Evolutionary conservation across 768 basidiomycete genomes (phyloP).

Genomic region (Naganishia randhawae): DNA sequence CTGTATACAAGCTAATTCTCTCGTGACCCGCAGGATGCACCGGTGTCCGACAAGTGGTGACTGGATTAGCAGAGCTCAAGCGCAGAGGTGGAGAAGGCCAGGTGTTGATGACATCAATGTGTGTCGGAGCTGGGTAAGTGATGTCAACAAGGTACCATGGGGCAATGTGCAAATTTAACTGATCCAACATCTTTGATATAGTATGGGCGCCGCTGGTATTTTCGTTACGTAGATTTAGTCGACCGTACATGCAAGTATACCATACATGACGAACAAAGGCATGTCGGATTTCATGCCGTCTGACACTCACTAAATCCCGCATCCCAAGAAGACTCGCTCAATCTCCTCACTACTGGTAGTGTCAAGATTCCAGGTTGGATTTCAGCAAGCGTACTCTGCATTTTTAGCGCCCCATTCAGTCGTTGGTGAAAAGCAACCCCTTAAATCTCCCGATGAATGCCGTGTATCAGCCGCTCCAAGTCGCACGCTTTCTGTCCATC

Average conservation of each 20-base stretch:
- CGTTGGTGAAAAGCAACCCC: too few species aligned
- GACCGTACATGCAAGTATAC: not conserved
- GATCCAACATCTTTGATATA: constrained; percentile 46
- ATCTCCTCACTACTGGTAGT: too few species aligned
- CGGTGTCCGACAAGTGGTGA: constrained; percentile 78
- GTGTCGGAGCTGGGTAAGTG: constrained; percentile 55
- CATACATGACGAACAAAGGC: not conserved
- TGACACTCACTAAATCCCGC: too few species aligned
- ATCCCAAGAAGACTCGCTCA: too few species aligned
- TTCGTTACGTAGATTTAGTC: constrained; percentile 56
- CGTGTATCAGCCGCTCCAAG: not conserved
- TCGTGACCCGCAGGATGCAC: constrained; percentile 60
- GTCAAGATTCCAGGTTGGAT: too few species aligned
- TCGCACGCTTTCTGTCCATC: not conserved
- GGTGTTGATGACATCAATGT: constrained; percentile 82
- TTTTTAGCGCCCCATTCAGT: too few species aligned
- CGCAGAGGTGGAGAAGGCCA: constrained; percentile 41
- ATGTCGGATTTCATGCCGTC: not conserved
- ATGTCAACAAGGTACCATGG: not conserved
- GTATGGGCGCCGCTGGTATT: constrained; percentile 84
- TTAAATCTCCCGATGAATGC: not conserved
- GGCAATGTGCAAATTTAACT: not conserved
- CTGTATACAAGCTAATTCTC: too few species aligned
- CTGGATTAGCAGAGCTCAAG: constrained; percentile 61
- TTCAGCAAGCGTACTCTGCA: too few species aligned